Evolutionary conservation across 176 grass and related monocot genomes (phyloP), one percentile per base, ranked within the genome.

Genomic region (Sorghum bicolor): DNA sequence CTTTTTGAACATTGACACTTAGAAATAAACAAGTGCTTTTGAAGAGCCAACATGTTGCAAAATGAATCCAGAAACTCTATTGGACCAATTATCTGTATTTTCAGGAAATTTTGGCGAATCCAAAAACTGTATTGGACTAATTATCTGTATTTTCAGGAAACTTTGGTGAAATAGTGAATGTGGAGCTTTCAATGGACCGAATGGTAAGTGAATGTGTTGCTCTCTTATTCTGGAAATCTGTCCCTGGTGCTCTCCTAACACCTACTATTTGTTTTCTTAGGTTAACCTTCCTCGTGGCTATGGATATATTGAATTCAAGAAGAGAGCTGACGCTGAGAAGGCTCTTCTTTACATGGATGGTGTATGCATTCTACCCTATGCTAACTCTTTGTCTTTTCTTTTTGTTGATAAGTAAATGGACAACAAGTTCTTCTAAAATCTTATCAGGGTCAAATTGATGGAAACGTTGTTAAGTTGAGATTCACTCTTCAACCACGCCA

Each of bases 231-330:
- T 34, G 11, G 73, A 22, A 71, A 72, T 72, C 13, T 73, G 70
- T 11, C 28, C 24, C 25, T 48, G 4, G 20, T 45, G 13, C 45
- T 45, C 22, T 67, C 13, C 31, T 78, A 50, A 57, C 20, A 29
- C 22, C 5, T 57, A 19, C 22, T 60, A 29, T 12, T 79, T 38
- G n/a, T 58, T 84, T 89, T 36, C 29, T 78, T 85, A 99, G 97
- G 97, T 96, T 37, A 99, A 99, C 89, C 97, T 99, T 90, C 97
- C 97, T 86, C 93, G 97, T 85, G 97, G 97, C 4, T 99, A 99
- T 86, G 97, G 93, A 88, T 99, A 99, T 81, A 61, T 99, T 82
- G 97, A 99, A 85, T 99, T 91, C 77, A 96, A 92, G 89, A 96
- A 89, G 82, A 96, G 84, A 88, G 60, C 68, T 92, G 97, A 99